Evolutionary conservation across 192 early-diverging fungal genomes (phyloP).

Genomic region (Entomortierella chlamydospora): DNA sequence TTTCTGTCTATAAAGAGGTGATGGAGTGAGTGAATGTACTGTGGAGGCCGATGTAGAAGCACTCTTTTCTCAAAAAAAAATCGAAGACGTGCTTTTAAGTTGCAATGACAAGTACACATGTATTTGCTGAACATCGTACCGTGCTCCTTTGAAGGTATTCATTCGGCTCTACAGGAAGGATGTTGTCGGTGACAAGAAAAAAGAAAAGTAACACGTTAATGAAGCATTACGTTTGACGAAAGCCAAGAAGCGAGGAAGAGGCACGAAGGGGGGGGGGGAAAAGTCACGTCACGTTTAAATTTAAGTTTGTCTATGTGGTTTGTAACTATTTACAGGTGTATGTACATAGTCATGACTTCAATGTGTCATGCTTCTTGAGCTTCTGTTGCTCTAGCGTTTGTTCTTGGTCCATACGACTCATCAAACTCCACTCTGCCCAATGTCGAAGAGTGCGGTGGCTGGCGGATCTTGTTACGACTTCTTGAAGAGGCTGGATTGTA

Average conservation of each 20-base stretch:
- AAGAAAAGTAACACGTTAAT: neutral
- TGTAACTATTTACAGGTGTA: no score
- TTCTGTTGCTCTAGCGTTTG: neutral
- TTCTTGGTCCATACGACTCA: neutral
- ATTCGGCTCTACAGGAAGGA: slow-evolving; percentile 1
- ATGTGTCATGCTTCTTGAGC: no score
- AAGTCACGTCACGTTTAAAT: no score
- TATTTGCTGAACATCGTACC: slow-evolving; percentile 14
- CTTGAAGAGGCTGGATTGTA: neutral
- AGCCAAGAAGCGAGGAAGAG: no score
- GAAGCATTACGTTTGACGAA: no score
- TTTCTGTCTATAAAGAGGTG: slow-evolving; percentile 27
- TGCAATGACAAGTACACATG: no score
- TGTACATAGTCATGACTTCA: no score
- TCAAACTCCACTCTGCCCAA: slow-evolving; percentile 22
- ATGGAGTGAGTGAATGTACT: neutral
- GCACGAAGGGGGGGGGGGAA: no score
- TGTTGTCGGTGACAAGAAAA: neutral
- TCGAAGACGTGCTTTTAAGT: neutral
- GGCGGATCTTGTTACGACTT: neutral
- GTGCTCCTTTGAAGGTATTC: slow-evolving; percentile 51
- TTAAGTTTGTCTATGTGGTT: neutral
- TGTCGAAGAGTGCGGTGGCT: slow-evolving; percentile 3
- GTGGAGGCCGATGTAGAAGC: neutral
- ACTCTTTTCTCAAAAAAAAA: no score